Evolutionary conservation across 768 basidiomycete species (phyloP).

Genomic region (Flagelloscypha sp.): DNA sequence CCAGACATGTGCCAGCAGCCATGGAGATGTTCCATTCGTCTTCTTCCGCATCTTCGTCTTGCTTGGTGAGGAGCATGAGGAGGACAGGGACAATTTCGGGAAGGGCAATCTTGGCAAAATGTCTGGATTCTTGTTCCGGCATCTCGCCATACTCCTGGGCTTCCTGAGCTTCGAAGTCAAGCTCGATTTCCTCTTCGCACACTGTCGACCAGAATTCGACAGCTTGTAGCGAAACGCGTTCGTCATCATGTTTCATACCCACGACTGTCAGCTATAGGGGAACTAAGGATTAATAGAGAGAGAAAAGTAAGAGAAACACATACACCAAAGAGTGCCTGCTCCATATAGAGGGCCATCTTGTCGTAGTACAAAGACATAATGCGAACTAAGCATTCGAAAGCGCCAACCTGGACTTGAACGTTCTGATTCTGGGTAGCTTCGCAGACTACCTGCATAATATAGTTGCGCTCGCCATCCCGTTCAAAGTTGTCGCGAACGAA

Average conservation of each 20-base stretch:
- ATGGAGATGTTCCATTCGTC: constrained; percentile 99
- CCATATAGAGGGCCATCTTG: constrained; percentile 99
- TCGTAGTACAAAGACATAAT: constrained; percentile 99
- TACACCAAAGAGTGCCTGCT: constrained; percentile 95
- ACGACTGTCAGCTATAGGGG: constrained; percentile 76
- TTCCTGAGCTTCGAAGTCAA: constrained; percentile 87
- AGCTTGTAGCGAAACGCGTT: constrained; percentile 88
- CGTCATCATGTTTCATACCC: constrained; percentile 93
- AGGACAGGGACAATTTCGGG: constrained; percentile 94
- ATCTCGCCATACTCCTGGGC: constrained; percentile 85
- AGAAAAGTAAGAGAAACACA: constrained; percentile 20
- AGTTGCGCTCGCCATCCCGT: constrained; percentile 97
- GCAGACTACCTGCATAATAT: constrained; percentile 99
- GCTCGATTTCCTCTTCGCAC: constrained; percentile 93
- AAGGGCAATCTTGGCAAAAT: constrained; percentile 91
- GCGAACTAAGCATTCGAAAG: constrained; percentile 90
- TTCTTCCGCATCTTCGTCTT: constrained; percentile 95
- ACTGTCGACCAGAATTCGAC: constrained; percentile 99
- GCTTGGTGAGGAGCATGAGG: constrained; percentile 77
- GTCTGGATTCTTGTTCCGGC: constrained; percentile 77
- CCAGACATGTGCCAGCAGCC: constrained; percentile 90
- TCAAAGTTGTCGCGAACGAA: constrained; percentile 98
- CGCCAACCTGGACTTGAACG: constrained; percentile 83
- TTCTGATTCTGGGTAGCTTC: constrained; percentile 88
- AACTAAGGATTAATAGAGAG: constrained; percentile 4